phyloP scores from a whole-genome alignment of 768 basidiomycete genomes.

The Xerocomus spinulosus region DNA sequence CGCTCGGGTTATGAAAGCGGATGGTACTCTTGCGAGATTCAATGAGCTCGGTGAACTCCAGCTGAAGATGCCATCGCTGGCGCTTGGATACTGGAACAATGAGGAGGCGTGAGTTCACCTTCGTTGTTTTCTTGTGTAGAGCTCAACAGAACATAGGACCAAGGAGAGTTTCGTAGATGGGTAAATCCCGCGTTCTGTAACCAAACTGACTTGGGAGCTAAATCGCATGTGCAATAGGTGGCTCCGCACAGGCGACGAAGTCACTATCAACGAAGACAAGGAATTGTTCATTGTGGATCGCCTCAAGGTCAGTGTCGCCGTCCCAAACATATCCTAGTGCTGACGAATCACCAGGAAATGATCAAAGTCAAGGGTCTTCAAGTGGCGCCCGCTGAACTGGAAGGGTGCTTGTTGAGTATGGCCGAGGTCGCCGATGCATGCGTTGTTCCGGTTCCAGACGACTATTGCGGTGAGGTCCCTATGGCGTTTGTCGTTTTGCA shows the following conservation, averaged over 20 bases:
- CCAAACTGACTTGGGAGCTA: not conserved
- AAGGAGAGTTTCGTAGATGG: slow-evolving; percentile 66
- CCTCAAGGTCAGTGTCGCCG: slow-evolving; percentile 42
- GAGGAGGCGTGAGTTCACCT: slow-evolving; percentile 49
- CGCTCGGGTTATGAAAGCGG: slow-evolving; percentile 51
- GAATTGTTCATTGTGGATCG: slow-evolving; percentile 62
- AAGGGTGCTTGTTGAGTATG: slow-evolving; percentile 60
- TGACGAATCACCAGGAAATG: slow-evolving; percentile 44
- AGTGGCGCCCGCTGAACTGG: slow-evolving; percentile 70
- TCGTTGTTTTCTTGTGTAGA: no score
- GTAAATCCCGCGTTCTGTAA: slow-evolving; percentile 30
- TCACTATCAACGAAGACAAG: slow-evolving; percentile 46
- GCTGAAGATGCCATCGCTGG: slow-evolving; percentile 40
- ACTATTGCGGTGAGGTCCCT: slow-evolving; percentile 69
- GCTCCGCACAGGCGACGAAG: slow-evolving; percentile 68
- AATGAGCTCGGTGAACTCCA: slow-evolving; percentile 60
- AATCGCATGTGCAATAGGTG: slow-evolving; percentile 39
- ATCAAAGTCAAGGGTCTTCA: slow-evolving; percentile 70
- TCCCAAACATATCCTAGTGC: not conserved
- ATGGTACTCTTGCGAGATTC: slow-evolving; percentile 51
- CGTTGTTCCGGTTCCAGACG: slow-evolving; percentile 63
- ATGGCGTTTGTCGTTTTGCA: slow-evolving; percentile 61
- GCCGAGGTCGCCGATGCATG: slow-evolving; percentile 57
- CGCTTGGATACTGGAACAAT: slow-evolving; percentile 49
- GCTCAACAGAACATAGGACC: slow-evolving; percentile 39